These are phyloP conservation scores for Senecio squalidus DNA, from an alignment of 140 eudicot species.

Conservation along the genomic window DNA sequence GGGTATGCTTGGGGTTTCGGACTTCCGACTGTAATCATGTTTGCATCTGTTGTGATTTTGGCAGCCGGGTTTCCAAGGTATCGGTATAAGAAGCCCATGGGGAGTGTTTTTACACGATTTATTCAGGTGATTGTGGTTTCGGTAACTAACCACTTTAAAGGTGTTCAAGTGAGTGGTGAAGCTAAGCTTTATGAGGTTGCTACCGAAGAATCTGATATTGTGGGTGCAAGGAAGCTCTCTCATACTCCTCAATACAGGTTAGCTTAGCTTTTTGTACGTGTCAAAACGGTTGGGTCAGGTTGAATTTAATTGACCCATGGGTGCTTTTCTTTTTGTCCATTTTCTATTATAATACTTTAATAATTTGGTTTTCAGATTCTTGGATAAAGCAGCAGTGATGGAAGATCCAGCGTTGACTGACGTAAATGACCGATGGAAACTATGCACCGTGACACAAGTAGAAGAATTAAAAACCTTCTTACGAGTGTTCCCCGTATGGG, in stretches of 20 bases:
- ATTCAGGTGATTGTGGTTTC: constrained; percentile 65
- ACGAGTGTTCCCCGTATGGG: constrained; percentile 73
- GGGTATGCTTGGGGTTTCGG: constrained; percentile 89
- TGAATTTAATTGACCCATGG: not conserved
- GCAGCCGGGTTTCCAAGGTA: constrained; percentile 55
- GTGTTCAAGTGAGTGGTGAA: constrained; percentile 32
- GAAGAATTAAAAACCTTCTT: constrained; percentile 82
- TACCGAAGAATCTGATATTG: constrained; percentile 53
- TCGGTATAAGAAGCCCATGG: constrained; percentile 79
- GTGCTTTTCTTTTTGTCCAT: no score
- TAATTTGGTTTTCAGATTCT: constrained; percentile 22
- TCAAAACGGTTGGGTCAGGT: not conserved
- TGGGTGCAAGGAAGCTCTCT: constrained; percentile 68
- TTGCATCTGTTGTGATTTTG: constrained; percentile 43
- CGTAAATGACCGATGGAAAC: constrained; percentile 44
- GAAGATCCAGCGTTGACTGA: constrained; percentile 22
- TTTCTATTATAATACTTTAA: not conserved
- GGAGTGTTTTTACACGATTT: constrained; percentile 77
- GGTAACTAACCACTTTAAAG: constrained; percentile 50
- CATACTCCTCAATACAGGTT: constrained; percentile 66
- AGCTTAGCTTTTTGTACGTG: not conserved
- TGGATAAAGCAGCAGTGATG: constrained; percentile 72
- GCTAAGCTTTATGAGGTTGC: constrained; percentile 52
- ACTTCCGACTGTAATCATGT: constrained; percentile 50
- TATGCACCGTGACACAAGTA: constrained; percentile 81